Percentiles rank a stretch among this genome's conserved stretches.
Evolutionary conservation across 139 green algal genomes (phyloP).

Genomic region (Chlamydomonas asymmetrica): DNA sequence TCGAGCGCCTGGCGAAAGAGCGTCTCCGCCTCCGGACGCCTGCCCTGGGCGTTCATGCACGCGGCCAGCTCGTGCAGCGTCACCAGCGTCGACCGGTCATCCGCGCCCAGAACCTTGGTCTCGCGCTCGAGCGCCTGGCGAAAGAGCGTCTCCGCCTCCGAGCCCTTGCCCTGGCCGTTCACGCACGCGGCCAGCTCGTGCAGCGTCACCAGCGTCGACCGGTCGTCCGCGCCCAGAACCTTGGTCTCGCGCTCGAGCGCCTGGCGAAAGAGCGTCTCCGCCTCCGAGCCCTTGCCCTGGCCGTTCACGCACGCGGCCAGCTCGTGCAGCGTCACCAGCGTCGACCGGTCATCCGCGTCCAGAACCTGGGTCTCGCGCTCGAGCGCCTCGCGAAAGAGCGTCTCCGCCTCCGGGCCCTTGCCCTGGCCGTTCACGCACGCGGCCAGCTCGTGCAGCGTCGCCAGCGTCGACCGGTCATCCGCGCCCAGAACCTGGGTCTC

Average conservation of each 20-base stretch:
- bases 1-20: no score
- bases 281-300: neutral
- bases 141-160: no score
- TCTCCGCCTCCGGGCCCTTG: neutral
- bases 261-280: neutral
- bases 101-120: no score
- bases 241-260: conserved; percentile 3
- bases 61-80: no score
- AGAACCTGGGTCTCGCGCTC: no score
- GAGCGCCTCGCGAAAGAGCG: neutral
- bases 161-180: no score
- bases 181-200: no score
- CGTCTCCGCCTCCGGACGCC: no score
- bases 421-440: neutral
- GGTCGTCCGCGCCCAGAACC: neutral
- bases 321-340: neutral
- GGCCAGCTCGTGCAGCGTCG: neutral
- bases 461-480: neutral
- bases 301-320: neutral
- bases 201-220: neutral
- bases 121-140: no score
- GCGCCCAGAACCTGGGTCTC: no score
- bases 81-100: no score
- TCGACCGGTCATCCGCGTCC: neutral
- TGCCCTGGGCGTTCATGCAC: no score